Conservation (phyloP, 108 stramenopile species). For the Asterionellopsis glacialis region DNA sequence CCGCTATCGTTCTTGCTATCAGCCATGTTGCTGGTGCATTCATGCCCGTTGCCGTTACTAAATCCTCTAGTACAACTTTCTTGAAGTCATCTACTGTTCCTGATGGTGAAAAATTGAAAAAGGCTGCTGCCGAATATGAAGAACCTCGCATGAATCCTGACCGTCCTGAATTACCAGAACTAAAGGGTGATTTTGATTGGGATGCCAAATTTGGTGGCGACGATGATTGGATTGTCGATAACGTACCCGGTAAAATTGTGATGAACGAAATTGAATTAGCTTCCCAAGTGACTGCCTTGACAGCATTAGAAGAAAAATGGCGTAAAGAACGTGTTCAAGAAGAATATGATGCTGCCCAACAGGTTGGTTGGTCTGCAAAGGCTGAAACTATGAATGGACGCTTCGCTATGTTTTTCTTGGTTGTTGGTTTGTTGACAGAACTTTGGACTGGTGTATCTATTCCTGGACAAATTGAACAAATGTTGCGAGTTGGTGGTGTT, state of each 20-base stretch:
- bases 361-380: constrained; percentile 66
- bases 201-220: constrained; percentile 78
- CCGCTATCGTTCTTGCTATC: no score
- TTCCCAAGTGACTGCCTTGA: constrained; percentile 67
- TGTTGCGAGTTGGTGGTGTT: constrained; percentile 85
- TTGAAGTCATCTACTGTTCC: not conserved
- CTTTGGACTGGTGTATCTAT: constrained; percentile 86
- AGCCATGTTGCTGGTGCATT: no score
- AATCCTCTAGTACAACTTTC: no score
- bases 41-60: no score
- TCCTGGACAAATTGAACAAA: constrained; percentile 90
- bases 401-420: constrained; percentile 93
- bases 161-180: constrained; percentile 64
- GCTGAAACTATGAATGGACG: constrained; percentile 84
- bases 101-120: constrained; percentile 3
- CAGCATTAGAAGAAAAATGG: constrained; percentile 68
- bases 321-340: constrained; percentile 47
- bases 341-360: constrained; percentile 65
- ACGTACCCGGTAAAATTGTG: constrained; percentile 85
- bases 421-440: constrained; percentile 90
- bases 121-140: constrained; percentile 20
- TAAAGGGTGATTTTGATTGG: constrained; percentile 88
- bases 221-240: constrained; percentile 80
- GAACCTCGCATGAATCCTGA: constrained; percentile 66
- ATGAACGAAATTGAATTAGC: constrained; percentile 74